Percentiles rank a stretch among this genome's conserved stretches.
Evolutionary conservation across 2,329 filamentous ascomycete species (phyloP).

Genomic region (Celoporthe dispersa): DNA sequence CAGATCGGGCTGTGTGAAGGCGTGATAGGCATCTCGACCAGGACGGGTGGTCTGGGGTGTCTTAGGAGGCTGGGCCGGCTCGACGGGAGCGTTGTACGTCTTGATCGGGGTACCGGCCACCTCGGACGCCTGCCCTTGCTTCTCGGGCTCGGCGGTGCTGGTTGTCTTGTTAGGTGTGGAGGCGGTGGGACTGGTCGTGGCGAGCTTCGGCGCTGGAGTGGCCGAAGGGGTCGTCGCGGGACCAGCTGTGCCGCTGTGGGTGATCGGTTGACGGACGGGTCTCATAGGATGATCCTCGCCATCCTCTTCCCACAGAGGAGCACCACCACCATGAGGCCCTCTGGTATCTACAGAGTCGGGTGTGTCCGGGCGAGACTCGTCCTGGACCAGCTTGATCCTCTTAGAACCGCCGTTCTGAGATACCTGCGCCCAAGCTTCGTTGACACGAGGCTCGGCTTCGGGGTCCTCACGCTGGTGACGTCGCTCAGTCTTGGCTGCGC

Average conservation of each 20-base stretch:
- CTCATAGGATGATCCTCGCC: background rate
- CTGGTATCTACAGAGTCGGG: conserved; percentile 15
- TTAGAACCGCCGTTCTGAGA: conserved; percentile 45
- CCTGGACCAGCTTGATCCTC: conserved; percentile 44
- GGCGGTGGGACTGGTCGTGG: background rate
- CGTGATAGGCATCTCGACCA: conserved; percentile 21
- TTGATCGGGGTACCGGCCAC: background rate
- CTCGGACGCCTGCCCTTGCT: background rate
- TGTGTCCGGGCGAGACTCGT: conserved; percentile 24
- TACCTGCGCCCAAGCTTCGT: conserved; percentile 48
- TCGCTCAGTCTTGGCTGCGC: conserved; percentile 9
- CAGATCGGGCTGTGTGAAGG: conserved; percentile 34
- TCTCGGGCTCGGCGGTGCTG: background rate
- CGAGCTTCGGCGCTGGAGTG: background rate
- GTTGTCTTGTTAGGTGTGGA: background rate
- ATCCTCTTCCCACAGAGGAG: conserved; percentile 7
- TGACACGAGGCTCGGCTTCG: conserved; percentile 36
- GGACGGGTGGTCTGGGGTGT: conserved; percentile 3
- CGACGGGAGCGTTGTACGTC: background rate
- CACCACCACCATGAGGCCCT: conserved; percentile 3
- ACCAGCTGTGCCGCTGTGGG: conserved; percentile 9
- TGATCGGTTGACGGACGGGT: conserved; percentile 24
- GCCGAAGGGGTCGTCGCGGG: background rate
- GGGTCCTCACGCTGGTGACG: conserved; percentile 19
- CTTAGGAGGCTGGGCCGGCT: conserved; percentile 6